A percentile compares a stretch with the other conserved stretches of the same genome.
phyloP scores from a whole-genome alignment of 129 eudicot species.

The Centrapalus pauciflorus region DNA sequence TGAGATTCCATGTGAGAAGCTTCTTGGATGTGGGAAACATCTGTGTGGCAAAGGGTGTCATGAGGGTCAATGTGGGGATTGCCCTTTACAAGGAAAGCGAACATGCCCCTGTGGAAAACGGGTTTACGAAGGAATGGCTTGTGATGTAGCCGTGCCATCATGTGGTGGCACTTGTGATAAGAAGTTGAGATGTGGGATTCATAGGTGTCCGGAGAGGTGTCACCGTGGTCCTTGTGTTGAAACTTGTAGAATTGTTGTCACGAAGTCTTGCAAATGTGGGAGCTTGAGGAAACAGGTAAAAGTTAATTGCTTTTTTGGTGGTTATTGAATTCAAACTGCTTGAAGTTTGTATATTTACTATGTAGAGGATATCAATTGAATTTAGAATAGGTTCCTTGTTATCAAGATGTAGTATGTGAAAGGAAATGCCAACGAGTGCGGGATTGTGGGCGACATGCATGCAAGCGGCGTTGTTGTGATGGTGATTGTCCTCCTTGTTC shows the following conservation, averaged over 20 bases:
- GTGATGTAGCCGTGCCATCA: constrained; percentile 73
- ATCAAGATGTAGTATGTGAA: constrained; percentile 95
- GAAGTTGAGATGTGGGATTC: constrained; percentile 71
- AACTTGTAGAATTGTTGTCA: constrained; percentile 69
- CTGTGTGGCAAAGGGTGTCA: constrained; percentile 81
- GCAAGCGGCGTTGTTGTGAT: constrained; percentile 90
- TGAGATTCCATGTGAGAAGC: constrained; percentile 52
- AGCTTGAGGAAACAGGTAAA: constrained; percentile 92
- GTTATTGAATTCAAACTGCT: background rate
- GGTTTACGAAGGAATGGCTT: constrained; percentile 81
- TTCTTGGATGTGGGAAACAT: constrained; percentile 83
- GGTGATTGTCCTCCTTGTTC: constrained; percentile 98
- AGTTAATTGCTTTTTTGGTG: background rate
- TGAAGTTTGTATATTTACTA: background rate
- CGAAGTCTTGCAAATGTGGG: constrained; percentile 88
- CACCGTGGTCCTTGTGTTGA: constrained; percentile 75
- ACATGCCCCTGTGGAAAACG: constrained; percentile 87
- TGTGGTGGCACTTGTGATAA: constrained; percentile 96
- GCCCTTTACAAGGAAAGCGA: constrained; percentile 76
- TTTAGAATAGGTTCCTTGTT: constrained; percentile 91
- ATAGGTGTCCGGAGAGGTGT: constrained; percentile 90
- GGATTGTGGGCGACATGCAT: constrained; percentile 99
- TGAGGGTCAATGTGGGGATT: constrained; percentile 70
- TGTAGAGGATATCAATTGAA: constrained; percentile 30
- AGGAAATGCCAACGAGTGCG: constrained; percentile 76